phyloP scores from a whole-genome alignment of 495 filamentous ascomycete genomes.

The Penicillium malachiteum region DNA sequence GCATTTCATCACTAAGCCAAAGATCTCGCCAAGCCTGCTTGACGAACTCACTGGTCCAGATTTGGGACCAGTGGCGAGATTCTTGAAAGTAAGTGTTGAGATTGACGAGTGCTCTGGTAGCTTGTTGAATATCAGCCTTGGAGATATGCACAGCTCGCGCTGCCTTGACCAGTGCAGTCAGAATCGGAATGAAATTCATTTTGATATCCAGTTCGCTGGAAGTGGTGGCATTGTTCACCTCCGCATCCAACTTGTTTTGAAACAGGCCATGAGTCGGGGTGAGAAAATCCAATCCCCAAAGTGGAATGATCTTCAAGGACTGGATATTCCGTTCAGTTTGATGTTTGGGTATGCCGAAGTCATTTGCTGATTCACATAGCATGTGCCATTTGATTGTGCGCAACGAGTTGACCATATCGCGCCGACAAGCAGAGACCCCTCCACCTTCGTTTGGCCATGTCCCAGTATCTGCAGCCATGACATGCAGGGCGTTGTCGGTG shows the following conservation, averaged over 20 bases:
- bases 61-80: conserved; percentile 60
- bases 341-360: conserved; percentile 64
- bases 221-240: conserved; percentile 56
- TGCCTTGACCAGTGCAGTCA: conserved; percentile 58
- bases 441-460: conserved; percentile 68
- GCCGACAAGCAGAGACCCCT: conserved; percentile 66
- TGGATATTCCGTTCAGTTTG: conserved; percentile 66
- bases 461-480: conserved; percentile 62
- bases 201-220: conserved; percentile 56
- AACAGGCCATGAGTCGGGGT: conserved; percentile 65
- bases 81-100: conserved; percentile 62
- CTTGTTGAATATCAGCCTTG: conserved; percentile 52
- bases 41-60: conserved; percentile 63
- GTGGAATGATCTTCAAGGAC: conserved; percentile 62
- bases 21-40: conserved; percentile 60
- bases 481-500: conserved; percentile 55
- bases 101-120: conserved; percentile 57
- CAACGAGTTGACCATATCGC: conserved; percentile 65
- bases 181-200: conserved; percentile 61
- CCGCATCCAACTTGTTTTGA: conserved; percentile 58
- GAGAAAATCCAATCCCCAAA: conserved; percentile 66
- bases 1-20: conserved; percentile 59
- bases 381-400: conserved; percentile 64
- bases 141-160: conserved; percentile 54
- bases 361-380: conserved; percentile 64